Evolutionary conservation across 1,284 basidiomycete genomes (phyloP).

Genomic region (Mycena citricolor): DNA sequence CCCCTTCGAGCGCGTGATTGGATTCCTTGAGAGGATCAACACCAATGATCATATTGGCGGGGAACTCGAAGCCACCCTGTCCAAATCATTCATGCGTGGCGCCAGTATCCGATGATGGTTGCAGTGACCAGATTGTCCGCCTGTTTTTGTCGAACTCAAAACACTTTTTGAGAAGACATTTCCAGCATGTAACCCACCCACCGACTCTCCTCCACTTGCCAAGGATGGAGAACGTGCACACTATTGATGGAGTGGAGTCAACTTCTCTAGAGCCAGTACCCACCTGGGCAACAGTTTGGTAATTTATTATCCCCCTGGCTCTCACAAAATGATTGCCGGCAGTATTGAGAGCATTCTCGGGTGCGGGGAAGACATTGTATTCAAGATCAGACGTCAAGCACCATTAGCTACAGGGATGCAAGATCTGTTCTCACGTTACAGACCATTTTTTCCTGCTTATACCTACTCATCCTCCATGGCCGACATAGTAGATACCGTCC

Average conservation of each 20-base stretch:
- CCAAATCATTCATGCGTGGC: constrained; percentile 17
- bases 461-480: constrained; percentile 18
- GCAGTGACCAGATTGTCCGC: constrained; percentile 22
- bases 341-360: constrained; percentile 19
- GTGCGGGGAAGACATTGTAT: neutral
- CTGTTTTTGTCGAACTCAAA: constrained; percentile 24
- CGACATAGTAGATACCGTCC: constrained; percentile 7
- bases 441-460: constrained; percentile 18
- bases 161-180: constrained; percentile 22
- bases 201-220: neutral
- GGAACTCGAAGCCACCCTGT: constrained; percentile 19
- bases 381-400: constrained; percentile 18
- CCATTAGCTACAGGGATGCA: constrained; percentile 1
- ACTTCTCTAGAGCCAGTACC: constrained; percentile 15
- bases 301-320: constrained; percentile 5
- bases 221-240: constrained; percentile 15
- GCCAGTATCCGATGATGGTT: constrained; percentile 24
- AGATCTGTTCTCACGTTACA: constrained; percentile 20
- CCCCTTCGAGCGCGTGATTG: constrained; percentile 15
- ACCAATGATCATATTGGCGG: constrained; percentile 14
- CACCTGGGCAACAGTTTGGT: constrained; percentile 27
- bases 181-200: neutral
- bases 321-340: constrained; percentile 9
- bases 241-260: constrained; percentile 15
- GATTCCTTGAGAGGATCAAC: constrained; percentile 5